phyloP scores from a whole-genome alignment of 2,329 filamentous ascomycete species.

The Cadophora sp. region DNA sequence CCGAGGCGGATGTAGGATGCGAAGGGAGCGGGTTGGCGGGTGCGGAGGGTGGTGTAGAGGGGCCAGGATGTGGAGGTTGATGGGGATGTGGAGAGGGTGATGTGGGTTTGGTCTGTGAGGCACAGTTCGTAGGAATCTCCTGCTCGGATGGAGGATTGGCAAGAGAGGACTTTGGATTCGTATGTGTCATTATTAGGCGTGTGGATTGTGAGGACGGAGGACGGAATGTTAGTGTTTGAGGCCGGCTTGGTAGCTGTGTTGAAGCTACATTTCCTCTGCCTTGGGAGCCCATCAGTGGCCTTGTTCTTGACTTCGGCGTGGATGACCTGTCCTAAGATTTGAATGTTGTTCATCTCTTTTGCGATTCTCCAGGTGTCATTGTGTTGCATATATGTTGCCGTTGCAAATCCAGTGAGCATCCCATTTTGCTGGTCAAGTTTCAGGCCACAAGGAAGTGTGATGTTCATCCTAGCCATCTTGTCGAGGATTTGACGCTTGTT shows the following conservation, averaged over 20 bases:
- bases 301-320: conserved; percentile 13
- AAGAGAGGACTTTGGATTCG: conserved; percentile 45
- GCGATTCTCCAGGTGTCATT: not conserved
- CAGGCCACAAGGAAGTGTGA: not conserved
- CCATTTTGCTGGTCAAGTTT: not conserved
- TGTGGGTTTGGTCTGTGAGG: conserved; percentile 46
- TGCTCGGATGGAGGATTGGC: conserved; percentile 47
- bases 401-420: conserved; percentile 15
- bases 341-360: not conserved
- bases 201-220: conserved; percentile 33
- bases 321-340: not conserved
- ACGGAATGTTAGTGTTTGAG: not conserved
- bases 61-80: conserved; percentile 37
- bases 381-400: not conserved
- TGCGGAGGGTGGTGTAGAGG: conserved; percentile 44
- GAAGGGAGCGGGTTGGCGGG: conserved; percentile 52
- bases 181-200: conserved; percentile 40
- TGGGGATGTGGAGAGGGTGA: conserved; percentile 29
- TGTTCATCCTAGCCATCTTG: not conserved
- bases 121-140: conserved; percentile 52
- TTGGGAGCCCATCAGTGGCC: not conserved
- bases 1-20: conserved; percentile 80
- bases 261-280: not conserved
- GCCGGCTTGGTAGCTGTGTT: not conserved
- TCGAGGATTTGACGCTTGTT: conserved; percentile 11